Base-by-base conservation (phyloP, 2,329 filamentous ascomycete genomes). In the Hymenoscyphus scutula region DNA sequence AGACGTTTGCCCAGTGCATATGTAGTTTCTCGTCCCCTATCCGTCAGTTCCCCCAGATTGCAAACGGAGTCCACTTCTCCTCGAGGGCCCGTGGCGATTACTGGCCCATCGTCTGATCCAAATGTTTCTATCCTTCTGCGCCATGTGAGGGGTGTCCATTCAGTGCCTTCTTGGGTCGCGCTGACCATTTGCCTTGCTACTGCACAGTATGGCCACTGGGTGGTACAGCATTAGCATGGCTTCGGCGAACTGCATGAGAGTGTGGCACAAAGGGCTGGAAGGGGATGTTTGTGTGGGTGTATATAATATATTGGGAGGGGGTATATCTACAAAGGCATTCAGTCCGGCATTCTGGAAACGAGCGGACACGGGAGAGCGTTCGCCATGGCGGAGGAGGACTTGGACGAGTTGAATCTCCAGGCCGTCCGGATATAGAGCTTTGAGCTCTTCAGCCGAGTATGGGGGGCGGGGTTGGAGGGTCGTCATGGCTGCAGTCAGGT, bases 371-470 rank as follows among this genome's bases (percentile, higher is more conserved):
- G 94, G 94, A 7, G 89, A 94, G 62, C 94, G 88, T 79, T 88
- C 85, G 77, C 90, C 90, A 77, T 93, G 90, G 62, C 90, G 88
- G 71, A 92, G 84, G 66, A 92, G 84, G 70, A 98, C 83, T 79
- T 99, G 95, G 57, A 98, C 95, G 64, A 95, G 86, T 74, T 95
- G 90, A 38, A 99, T 85, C 74, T 94, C 84, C 63, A 99, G 82
- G 53, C 84, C 81, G 61, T 86, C 78, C 0, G 95, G 95, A 78
- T 97, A 99, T 63, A 98, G 87, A 71, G 81, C 80, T 53, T 83
- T 81, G 57, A 98, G 85, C 82, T 98, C 93, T 64, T 91, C 88
- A 68, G 87, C 79, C 53, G 89, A 87, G 79, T 98, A 98, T 0
- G 91, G 86, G 62, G 84, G 80, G 62, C 91, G 86, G 56, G 91